Evolutionary conservation across 2,329 filamentous ascomycete species (phyloP), one percentile per base, ranked within the genome.

Genomic region (Zalaria obscura): DNA sequence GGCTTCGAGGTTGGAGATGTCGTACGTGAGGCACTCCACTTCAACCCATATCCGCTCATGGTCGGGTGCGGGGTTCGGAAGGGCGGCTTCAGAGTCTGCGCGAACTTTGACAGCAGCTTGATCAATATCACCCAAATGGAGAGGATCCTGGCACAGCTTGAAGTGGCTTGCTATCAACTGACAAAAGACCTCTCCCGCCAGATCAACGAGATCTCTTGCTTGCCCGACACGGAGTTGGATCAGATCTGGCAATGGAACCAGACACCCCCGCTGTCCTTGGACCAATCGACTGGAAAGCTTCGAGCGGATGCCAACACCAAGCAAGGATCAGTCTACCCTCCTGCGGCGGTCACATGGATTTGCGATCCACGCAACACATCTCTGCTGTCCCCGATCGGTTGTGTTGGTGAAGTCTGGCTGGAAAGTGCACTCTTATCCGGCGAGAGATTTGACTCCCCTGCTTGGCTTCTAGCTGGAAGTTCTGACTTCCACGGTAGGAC

Each of bases 21-120:
- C 3, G 45, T 50, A 4, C 41, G 39, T 7, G 49, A 51, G 38
- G 47, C 48, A 9, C 39, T 52, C 1, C 47, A 52, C 40, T 52
- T 51, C 47, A 51, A 52, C 27, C 48, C 48, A 0, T 70, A 71
- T 44, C 62, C 67, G 4, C 55, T 70, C 2, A 72, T 70, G 68
- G 45, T 70, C 25, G 67, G 57, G 3, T 69, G 59, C 48, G 64
- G 63, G 4, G 61, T 69, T 4, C 53, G 55, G 25, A 63, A 62
- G 44, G 58, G 48, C 5, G 65, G 66, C 1, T 63, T 70, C 41
- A 52, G 62, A 42, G 57, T 67, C 7, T 37, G 32, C 18, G 43
- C 40, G 33, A 40, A 39, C 28, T 47, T 45, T 25, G 45, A 47
- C 27, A 41, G 36, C 28, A 40, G 27, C 11, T 25, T 47, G 9